phyloP scores from a whole-genome alignment of 495 filamentous ascomycete genomes.

The Bathelium albidoporum region DNA sequence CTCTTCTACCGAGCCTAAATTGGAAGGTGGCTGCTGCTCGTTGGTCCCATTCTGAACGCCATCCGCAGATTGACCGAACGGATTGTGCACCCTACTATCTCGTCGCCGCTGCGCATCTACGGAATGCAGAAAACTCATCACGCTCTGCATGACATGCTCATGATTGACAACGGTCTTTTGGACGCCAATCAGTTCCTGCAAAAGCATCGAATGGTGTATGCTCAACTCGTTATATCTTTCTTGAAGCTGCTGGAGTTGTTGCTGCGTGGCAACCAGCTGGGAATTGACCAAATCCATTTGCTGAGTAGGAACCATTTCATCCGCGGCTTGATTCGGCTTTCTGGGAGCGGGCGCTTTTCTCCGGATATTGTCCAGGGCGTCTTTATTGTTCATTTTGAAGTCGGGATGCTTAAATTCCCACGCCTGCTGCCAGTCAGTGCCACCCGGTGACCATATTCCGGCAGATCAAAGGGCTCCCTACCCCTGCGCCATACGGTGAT shows the following conservation, averaged over 20 bases:
- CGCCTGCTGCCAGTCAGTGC: slow-evolving; percentile 47
- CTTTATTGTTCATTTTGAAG: slow-evolving; percentile 90
- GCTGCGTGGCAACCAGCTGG: slow-evolving; percentile 80
- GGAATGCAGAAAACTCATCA: slow-evolving; percentile 60
- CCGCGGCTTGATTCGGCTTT: slow-evolving; percentile 52
- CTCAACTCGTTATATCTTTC: slow-evolving; percentile 76
- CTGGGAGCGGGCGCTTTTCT: slow-evolving; percentile 89
- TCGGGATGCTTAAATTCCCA: slow-evolving; percentile 99
- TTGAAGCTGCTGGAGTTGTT: slow-evolving; percentile 78
- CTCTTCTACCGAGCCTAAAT: slow-evolving; percentile 32
- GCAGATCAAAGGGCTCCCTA: slow-evolving; percentile 35
- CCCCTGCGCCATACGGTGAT: slow-evolving; percentile 82
- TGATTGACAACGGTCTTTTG: slow-evolving; percentile 86
- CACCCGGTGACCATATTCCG: too few species aligned
- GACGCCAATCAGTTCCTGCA: slow-evolving; percentile 76
- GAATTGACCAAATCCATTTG: slow-evolving; percentile 85
- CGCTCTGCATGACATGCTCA: slow-evolving; percentile 61
- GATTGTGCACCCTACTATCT: slow-evolving; percentile 45
- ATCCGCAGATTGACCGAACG: slow-evolving; percentile 33
- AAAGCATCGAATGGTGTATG: slow-evolving; percentile 73
- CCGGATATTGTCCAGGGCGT: slow-evolving; percentile 92
- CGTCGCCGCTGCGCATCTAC: slow-evolving; percentile 55
- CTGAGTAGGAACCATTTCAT: slow-evolving; percentile 71
- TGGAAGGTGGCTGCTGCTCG: slow-evolving; percentile 6
- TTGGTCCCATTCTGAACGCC: slow-evolving; percentile 21